Base-by-base conservation (phyloP, 495 filamentous ascomycete genomes). In the Bryoglossum gracile region DNA sequence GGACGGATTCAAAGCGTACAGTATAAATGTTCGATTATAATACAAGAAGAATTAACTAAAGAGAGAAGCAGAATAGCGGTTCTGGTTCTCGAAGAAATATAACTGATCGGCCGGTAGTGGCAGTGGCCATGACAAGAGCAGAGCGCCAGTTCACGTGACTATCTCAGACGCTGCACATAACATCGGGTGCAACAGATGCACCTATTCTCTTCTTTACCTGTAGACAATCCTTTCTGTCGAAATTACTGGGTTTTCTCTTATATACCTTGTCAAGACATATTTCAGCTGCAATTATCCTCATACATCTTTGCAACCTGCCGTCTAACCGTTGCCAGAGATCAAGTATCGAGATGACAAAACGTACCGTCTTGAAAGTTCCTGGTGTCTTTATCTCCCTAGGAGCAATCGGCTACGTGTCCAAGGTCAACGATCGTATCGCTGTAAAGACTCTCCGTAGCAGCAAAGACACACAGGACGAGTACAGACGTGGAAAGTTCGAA, bases 51-150 rank as follows among this genome's bases (percentile, higher is more conserved):
- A 37, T 37, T 16, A 11, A 37, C 34, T 37, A 37, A 37, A 14
- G 34, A 37, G 34, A 37, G 34, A 37, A 37, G 16, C 16, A 37
- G 34, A 37, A 37, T 37, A 37, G 34, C 5, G 34, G 34, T 37
- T 37, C 34, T 14, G 14, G 16, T 5, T 37, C 16, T 18, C 9
- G 16, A 37, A 5, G 4, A 18, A 8, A 37, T 5, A 5, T 6
- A 37, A 14, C 13, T 13, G 6, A 5, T 5, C 26, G 26, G 26
- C 26, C 26, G 26, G 6, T 30, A 30, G 26, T 30, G 26, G 26
- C 26, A 30, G 13, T 30, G 5, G n/a, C n/a, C n/a, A n/a, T 32
- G 28, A 5, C 34, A 37, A 6, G 9, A 14, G 34, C 34, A 16
- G 6, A n/a, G 16, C 34, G 34, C 34, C 34, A 37, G 16, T 6